Percentiles rank a stretch among this genome's conserved stretches.
Conservation (phyloP, 495 filamentous ascomycete species). For the Neurospora sp. region DNA sequence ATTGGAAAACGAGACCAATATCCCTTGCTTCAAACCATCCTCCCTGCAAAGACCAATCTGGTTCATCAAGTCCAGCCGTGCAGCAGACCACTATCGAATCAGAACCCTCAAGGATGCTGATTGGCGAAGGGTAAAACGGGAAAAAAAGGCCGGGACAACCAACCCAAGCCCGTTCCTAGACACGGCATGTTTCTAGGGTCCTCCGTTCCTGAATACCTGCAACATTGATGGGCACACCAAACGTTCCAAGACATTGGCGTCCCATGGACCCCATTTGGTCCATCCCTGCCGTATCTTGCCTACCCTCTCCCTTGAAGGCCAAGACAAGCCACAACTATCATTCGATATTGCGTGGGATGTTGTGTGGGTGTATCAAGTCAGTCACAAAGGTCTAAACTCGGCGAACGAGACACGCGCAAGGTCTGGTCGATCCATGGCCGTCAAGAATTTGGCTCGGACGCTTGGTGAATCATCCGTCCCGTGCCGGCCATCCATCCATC, state of each 20-base stretch:
- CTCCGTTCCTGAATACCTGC: neutral
- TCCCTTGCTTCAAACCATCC: neutral
- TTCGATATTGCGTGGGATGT: neutral
- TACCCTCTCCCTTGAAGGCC: neutral
- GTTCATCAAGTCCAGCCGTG: neutral
- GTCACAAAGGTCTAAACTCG: neutral
- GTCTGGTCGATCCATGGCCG: neutral
- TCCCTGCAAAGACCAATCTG: neutral
- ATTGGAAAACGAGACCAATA: neutral
- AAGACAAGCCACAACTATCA: neutral
- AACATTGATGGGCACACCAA: neutral
- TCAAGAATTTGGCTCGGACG: neutral
- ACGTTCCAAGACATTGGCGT: neutral
- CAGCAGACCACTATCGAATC: neutral
- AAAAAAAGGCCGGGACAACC: neutral
- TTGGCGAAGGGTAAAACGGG: neutral
- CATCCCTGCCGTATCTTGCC: neutral
- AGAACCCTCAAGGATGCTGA: neutral
- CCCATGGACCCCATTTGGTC: neutral
- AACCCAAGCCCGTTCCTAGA: neutral
- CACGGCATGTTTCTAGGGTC: neutral
- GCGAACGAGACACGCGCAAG: neutral
- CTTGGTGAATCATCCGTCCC: neutral
- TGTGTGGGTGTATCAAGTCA: neutral
- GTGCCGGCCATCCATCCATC: neutral